Evolutionary conservation across 805 yeast species (phyloP), one percentile per base, ranked within the genome.

Genomic region (Ascoidea asiatica): DNA sequence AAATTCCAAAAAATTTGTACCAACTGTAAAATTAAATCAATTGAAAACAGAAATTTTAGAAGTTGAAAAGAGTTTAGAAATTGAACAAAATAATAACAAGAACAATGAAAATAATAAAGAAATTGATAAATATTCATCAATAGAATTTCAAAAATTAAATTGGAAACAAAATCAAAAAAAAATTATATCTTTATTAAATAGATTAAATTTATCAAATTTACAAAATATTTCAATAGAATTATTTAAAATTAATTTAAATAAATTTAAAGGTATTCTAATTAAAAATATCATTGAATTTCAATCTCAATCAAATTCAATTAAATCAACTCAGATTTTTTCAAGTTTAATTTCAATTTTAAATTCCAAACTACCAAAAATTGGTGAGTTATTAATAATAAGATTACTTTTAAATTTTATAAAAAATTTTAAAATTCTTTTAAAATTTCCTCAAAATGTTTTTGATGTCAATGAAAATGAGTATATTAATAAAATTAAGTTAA

Each of bases 361-460:
- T 58, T 70, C 82, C 4, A 75, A 80, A 50, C 57, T 84, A 3
- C 92, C 94, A 0, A 72, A 72, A 35, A 61, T 85, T 17, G 95
- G 95, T 2, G 71, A 71, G 45, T 56, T 80, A 4, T 49, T 83
- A 29, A 56, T 70, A 0, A 54, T 67, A 6, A 65, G 92, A 48
- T 58, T 80, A 21, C 63, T 81, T 1, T 52, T 77, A 3, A 77
- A 70, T 46, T 84, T 85, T 59, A 69, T 79, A 40, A 66, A 69
- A 49, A 70, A 70, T 0, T 79, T 65, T 57, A n/a, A n/a, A n/a
- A n/a, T n/a, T n/a, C n/a, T n/a, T n/a, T n/a, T n/a, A n/a, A n/a
- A n/a, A n/a, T n/a, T n/a, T n/a, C n/a, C n/a, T n/a, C n/a, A n/a
- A n/a, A n/a, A n/a, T n/a, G n/a, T n/a, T n/a, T n/a, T n/a, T n/a